These are phyloP conservation scores for Zizania palustris DNA, from an alignment of 202 grass and related monocot species.

Conservation along the genomic window DNA sequence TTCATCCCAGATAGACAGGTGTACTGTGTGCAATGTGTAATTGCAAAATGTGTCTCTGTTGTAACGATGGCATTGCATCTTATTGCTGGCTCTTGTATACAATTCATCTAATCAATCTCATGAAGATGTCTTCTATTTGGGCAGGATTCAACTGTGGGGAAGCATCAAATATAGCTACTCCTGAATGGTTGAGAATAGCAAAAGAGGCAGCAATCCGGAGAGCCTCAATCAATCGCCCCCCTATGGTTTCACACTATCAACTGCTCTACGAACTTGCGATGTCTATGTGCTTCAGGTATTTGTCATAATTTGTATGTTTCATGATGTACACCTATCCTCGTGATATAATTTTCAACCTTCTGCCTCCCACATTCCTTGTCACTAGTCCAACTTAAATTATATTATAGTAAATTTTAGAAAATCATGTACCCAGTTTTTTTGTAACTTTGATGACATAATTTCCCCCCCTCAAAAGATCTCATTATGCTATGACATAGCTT, in stretches of 20 bases:
- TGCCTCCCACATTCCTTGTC: constrained; percentile 1
- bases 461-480: background rate
- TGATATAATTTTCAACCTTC: background rate
- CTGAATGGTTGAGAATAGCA: constrained; percentile 86
- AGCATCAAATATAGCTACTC: constrained; percentile 95
- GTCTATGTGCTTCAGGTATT: constrained; percentile 73
- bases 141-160: constrained; percentile 95
- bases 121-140: constrained; percentile 25
- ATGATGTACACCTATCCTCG: background rate
- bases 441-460: background rate
- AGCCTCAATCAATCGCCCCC: constrained; percentile 85
- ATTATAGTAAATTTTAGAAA: background rate
- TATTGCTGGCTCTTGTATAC: constrained; percentile 3
- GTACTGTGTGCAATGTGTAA: background rate
- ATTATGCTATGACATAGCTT: constrained; percentile 29
- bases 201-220: constrained; percentile 96
- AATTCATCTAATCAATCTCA: constrained; percentile 10
- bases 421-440: background rate
- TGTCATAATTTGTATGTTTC: constrained; percentile 39
- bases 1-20: constrained; percentile 15
- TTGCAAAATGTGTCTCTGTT: constrained; percentile 20
- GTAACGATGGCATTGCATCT: background rate
- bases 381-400: constrained; percentile 7
- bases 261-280: constrained; percentile 86
- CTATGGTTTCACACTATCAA: constrained; percentile 90